These are phyloP conservation scores for Fusarium newnesense DNA, from an alignment of 2,329 filamentous ascomycete species.

Conservation along the genomic window DNA sequence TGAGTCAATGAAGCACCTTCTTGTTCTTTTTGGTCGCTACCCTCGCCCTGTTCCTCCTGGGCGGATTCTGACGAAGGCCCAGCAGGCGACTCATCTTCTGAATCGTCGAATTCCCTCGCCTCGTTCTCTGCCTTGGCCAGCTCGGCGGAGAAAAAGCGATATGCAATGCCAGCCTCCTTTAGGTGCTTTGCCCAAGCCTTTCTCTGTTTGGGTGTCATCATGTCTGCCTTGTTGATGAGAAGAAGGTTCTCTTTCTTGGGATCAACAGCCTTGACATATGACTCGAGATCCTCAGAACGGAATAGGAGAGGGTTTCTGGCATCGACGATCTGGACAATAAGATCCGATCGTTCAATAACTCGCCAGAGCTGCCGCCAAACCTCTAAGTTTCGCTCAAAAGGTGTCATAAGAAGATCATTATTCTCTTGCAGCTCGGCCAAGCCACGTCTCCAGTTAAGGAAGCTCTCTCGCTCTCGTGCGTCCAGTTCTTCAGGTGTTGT, in stretches of 20 bases:
- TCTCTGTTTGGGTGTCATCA: constrained; percentile 92
- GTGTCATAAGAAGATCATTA: constrained; percentile 95
- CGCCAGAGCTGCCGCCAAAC: constrained; percentile 99
- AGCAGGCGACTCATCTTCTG: constrained; percentile 51
- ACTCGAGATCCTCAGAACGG: constrained; percentile 91
- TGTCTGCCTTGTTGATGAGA: constrained; percentile 98
- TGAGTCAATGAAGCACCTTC: constrained; percentile 42
- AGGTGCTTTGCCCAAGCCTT: constrained; percentile 89
- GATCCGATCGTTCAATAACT: constrained; percentile 94
- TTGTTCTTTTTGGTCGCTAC: constrained; percentile 38
- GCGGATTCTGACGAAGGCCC: constrained; percentile 35
- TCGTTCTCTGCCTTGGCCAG: constrained; percentile 92
- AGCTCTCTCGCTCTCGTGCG: constrained; percentile 77
- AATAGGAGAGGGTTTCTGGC: constrained; percentile 94
- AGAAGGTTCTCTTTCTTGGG: constrained; percentile 88
- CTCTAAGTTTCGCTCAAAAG: constrained; percentile 96
- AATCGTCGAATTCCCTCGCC: constrained; percentile 66
- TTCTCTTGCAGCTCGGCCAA: constrained; percentile 93
- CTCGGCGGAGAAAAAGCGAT: constrained; percentile 95
- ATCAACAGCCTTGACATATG: constrained; percentile 93
- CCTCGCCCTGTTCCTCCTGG: constrained; percentile 43
- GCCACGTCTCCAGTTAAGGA: constrained; percentile 89
- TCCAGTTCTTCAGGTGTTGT: constrained; percentile 90
- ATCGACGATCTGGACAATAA: constrained; percentile 98
- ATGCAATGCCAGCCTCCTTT: constrained; percentile 81